Percentiles rank a stretch among this genome's conserved stretches.
phyloP scores from a whole-genome alignment of 345 rosid genomes.

The Streptanthus diversifolius region DNA sequence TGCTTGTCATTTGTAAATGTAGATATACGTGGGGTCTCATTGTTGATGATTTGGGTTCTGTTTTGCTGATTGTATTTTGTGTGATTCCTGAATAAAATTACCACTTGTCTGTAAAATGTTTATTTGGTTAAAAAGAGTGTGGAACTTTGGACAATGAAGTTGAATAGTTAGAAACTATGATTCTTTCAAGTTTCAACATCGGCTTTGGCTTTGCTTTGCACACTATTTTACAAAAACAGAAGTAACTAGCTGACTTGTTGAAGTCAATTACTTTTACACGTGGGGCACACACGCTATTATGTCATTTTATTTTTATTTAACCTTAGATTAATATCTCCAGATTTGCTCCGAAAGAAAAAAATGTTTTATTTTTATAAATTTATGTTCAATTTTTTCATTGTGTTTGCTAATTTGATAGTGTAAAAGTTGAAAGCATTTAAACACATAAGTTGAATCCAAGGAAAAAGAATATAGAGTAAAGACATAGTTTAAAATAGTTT shows the following conservation, averaged over 20 bases:
- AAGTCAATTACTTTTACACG: too few relatives aligned
- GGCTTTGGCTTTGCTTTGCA: not conserved
- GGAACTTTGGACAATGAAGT: not conserved
- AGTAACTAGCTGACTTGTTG: too few relatives aligned
- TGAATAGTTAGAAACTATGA: not conserved
- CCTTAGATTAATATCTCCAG: not conserved
- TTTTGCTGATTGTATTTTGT: not conserved
- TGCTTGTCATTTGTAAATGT: slow-evolving; percentile 16
- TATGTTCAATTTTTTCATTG: not conserved
- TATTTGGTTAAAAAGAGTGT: not conserved
- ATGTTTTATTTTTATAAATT: not conserved
- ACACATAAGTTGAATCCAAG: not conserved
- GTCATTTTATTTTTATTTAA: too few relatives aligned
- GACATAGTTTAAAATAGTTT: too few relatives aligned
- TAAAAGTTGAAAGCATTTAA: not conserved
- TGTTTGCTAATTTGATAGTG: not conserved
- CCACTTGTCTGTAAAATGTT: not conserved
- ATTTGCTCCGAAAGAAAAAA: not conserved
- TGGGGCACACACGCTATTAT: too few relatives aligned
- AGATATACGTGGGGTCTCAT: not conserved
- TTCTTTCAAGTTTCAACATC: not conserved
- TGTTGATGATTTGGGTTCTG: not conserved
- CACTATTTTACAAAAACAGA: not conserved
- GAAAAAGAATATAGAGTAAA: too few relatives aligned
- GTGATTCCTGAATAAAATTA: not conserved